Conservation (phyloP, 805 yeast species). For the Jamesozyma piceae region DNA sequence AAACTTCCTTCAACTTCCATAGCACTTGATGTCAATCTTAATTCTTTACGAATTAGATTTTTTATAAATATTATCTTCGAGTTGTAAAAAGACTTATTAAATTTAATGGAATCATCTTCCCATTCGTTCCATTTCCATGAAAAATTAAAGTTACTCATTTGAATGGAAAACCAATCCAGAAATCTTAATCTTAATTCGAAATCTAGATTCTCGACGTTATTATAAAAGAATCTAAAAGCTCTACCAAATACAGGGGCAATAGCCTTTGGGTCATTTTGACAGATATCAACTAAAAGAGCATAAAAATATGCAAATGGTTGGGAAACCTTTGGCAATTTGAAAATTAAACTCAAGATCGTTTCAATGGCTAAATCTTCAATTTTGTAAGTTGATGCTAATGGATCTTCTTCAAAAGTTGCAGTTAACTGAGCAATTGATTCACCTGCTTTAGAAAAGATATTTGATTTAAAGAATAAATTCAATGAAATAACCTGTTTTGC, state of each 20-base stretch:
- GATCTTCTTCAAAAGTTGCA: conserved; percentile 34
- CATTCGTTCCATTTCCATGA: conserved; percentile 98
- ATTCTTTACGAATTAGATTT: conserved; percentile 74
- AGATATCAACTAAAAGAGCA: conserved; percentile 76
- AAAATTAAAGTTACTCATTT: conserved; percentile 85
- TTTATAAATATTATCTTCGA: conserved; percentile 67
- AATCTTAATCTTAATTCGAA: conserved; percentile 64
- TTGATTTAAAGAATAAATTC: conserved; percentile 59
- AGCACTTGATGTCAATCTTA: conserved; percentile 63
- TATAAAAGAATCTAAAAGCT: conserved; percentile 75
- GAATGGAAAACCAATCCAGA: conserved; percentile 87
- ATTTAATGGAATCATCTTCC: conserved; percentile 49
- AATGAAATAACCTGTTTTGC: conserved; percentile 72
- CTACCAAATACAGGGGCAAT: conserved; percentile 94
- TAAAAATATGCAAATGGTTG: conserved; percentile 72
- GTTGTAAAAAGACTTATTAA: conserved; percentile 43
- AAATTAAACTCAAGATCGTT: conserved; percentile 65
- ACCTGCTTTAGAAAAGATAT: conserved; percentile 63
- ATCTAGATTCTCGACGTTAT: conserved; percentile 57
- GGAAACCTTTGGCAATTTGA: conserved; percentile 59
- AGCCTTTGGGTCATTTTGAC: conserved; percentile 68
- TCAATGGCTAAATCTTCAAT: conserved; percentile 86
- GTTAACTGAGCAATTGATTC: conserved; percentile 64
- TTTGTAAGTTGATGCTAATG: conserved; percentile 64
- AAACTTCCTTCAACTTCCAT: conserved; percentile 64